A percentile compares a stretch with the other conserved stretches of the same genome.
Evolutionary conservation across 75 land plant genomes (phyloP).

Genomic region (Gnetum montanum): DNA sequence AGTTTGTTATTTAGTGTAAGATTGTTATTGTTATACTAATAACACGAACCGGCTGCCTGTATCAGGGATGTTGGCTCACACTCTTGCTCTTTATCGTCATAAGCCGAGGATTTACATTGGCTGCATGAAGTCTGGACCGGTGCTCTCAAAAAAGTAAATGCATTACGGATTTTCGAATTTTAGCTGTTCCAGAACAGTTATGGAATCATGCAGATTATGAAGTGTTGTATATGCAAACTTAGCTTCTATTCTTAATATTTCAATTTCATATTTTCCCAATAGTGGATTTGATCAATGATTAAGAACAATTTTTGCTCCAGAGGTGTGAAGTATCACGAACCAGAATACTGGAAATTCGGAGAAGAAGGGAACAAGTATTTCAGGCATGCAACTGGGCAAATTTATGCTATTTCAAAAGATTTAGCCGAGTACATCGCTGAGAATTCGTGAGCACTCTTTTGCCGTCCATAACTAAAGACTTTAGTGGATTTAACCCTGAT

Average conservation of each 20-base stretch:
- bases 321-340: conserved; percentile 64
- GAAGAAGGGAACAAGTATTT: conserved; percentile 60
- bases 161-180: neutral
- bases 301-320: conserved; percentile 13
- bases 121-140: conserved; percentile 44
- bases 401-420: conserved; percentile 56
- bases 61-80: conserved; percentile 27
- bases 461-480: neutral
- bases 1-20: neutral
- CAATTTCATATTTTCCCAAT: neutral
- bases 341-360: conserved; percentile 62
- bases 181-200: neutral
- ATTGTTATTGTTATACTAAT: neutral
- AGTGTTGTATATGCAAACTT: neutral
- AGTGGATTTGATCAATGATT: neutral
- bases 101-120: conserved; percentile 36
- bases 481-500: neutral
- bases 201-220: neutral
- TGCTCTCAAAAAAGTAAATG: conserved; percentile 30
- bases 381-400: conserved; percentile 58
- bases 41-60: neutral
- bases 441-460: conserved; percentile 22
- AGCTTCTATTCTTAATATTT: neutral
- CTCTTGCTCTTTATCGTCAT: conserved; percentile 21
- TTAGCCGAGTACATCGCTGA: conserved; percentile 39